A percentile compares a stretch with the other conserved stretches of the same genome.
Conservation (phyloP, 495 filamentous ascomycete species). For the Hyaloscypha finlandica region DNA sequence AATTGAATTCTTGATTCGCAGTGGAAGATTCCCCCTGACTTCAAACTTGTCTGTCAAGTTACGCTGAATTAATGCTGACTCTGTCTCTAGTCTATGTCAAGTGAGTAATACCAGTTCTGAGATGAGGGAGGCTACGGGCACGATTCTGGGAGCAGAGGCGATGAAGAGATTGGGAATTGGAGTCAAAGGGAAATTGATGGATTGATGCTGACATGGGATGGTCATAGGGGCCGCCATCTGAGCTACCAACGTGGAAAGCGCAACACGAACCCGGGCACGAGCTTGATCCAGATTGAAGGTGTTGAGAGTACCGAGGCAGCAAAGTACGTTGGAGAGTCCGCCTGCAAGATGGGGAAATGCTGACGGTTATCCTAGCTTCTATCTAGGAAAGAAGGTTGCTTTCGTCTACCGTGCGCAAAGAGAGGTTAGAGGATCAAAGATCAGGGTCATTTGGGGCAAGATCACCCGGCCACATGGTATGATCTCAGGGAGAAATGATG, state of each 20-base stretch:
- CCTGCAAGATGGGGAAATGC: constrained; percentile 12
- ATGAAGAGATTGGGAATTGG: constrained; percentile 6
- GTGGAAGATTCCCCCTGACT: background rate
- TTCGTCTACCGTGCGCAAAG: constrained; percentile 94
- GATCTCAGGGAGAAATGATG: constrained; percentile 27
- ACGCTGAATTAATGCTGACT: constrained; percentile 40
- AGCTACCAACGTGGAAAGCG: constrained; percentile 91
- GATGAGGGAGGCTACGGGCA: constrained; percentile 33
- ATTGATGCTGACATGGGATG: constrained; percentile 27
- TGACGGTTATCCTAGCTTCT: constrained; percentile 59
- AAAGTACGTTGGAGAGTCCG: constrained; percentile 57
- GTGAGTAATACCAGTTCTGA: constrained; percentile 58
- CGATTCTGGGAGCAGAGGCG: constrained; percentile 11
- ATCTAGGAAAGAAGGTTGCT: constrained; percentile 93
- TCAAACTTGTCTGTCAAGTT: background rate
- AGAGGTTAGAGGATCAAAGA: constrained; percentile 94
- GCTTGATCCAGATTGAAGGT: constrained; percentile 95
- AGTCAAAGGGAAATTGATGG: background rate
- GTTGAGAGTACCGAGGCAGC: constrained; percentile 85
- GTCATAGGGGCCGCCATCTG: constrained; percentile 80
- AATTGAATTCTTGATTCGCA: background rate
- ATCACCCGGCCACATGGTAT: constrained; percentile 91
- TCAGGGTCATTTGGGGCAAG: constrained; percentile 99
- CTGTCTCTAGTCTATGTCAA: constrained; percentile 80
- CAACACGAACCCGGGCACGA: constrained; percentile 80